Conservation (phyloP, 2,329 filamentous ascomycete species). For the Tolypocladium sp. region DNA sequence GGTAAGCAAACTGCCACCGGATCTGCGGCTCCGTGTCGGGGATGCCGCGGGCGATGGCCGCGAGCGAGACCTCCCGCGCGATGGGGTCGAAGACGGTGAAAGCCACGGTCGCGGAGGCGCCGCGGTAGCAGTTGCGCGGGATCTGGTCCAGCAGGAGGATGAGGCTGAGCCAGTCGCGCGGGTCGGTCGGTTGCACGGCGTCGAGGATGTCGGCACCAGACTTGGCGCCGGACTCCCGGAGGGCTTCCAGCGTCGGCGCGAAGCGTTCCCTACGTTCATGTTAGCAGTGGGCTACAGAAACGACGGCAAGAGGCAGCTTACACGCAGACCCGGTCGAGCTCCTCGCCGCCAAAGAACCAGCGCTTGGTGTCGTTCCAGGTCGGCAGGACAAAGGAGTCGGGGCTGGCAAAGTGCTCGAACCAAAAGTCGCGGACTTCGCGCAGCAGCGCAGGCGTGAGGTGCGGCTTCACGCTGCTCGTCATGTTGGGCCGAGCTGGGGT, state of each 20-base stretch:
- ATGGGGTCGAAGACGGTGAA: slow-evolving; percentile 50
- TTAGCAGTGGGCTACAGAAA: too few relatives aligned
- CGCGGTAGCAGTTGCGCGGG: slow-evolving; percentile 52
- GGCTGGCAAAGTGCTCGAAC: slow-evolving; percentile 23
- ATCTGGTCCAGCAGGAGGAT: slow-evolving; percentile 54
- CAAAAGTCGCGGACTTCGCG: slow-evolving; percentile 24
- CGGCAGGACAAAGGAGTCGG: slow-evolving; percentile 17
- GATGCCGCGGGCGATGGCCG: slow-evolving; percentile 24
- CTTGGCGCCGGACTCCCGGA: slow-evolving; percentile 14
- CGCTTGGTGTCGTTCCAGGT: slow-evolving; percentile 13
- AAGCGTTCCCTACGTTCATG: slow-evolving; percentile 17
- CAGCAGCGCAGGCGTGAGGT: slow-evolving; percentile 19
- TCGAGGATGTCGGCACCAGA: slow-evolving; percentile 20
- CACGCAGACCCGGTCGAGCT: slow-evolving; percentile 26
- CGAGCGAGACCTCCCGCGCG: slow-evolving; percentile 30
- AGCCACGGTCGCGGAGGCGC: slow-evolving; percentile 28
- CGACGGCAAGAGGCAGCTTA: too few relatives aligned
- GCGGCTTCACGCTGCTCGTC: slow-evolving; percentile 4
- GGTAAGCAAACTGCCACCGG: slow-evolving; percentile 26
- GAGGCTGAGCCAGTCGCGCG: slow-evolving; percentile 36
- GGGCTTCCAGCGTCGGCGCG: slow-evolving; percentile 21
- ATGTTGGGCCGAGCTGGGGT: not conserved
- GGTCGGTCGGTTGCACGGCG: slow-evolving; percentile 12
- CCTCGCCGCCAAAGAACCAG: slow-evolving; percentile 25
- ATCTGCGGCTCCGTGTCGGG: slow-evolving; percentile 14